Percentiles rank a stretch among this genome's conserved stretches.
These are phyloP conservation scores for Blepharisma japonicum DNA, from an alignment of 73 alveolate genomes.

Conservation along the genomic window DNA sequence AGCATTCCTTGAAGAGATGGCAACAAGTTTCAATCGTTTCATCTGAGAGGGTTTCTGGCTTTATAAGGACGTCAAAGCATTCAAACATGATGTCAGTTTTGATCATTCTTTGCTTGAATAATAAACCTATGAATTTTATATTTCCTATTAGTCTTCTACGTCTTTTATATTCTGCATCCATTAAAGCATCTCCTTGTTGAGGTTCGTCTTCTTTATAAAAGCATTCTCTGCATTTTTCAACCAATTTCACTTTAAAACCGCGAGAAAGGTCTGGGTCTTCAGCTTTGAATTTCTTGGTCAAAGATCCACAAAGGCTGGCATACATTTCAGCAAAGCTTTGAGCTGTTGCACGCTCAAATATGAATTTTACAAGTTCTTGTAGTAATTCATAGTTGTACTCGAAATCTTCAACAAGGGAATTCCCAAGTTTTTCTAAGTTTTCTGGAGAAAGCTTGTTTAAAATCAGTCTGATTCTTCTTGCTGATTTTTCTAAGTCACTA, in stretches of 20 bases:
- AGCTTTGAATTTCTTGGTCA: neutral
- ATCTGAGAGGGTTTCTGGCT: constrained; percentile 20
- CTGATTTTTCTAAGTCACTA: neutral
- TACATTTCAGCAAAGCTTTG: neutral
- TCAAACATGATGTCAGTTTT: constrained; percentile 22
- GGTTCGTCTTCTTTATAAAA: constrained; percentile 21
- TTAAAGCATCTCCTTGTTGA: neutral
- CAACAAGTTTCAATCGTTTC: constrained; percentile 10
- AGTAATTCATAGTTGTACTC: constrained; percentile 6
- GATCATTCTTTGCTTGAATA: neutral
- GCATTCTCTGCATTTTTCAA: constrained; percentile 24
- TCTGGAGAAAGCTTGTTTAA: constrained; percentile 5
- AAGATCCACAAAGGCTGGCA: neutral
- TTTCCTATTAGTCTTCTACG: constrained; percentile 16
- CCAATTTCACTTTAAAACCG: neutral
- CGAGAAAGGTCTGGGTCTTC: neutral
- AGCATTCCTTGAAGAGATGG: no score
- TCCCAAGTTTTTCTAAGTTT: constrained; percentile 14
- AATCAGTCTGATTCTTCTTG: constrained; percentile 7
- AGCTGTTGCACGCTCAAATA: constrained; percentile 25
- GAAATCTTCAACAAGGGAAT: neutral
- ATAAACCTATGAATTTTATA: neutral
- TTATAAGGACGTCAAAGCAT: constrained; percentile 23
- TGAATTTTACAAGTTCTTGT: neutral
- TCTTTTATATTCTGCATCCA: constrained; percentile 26